A percentile compares a stretch with the other conserved stretches of the same genome.
Conservation (phyloP, 805 yeast genomes). For the Danielia oregonensis region DNA sequence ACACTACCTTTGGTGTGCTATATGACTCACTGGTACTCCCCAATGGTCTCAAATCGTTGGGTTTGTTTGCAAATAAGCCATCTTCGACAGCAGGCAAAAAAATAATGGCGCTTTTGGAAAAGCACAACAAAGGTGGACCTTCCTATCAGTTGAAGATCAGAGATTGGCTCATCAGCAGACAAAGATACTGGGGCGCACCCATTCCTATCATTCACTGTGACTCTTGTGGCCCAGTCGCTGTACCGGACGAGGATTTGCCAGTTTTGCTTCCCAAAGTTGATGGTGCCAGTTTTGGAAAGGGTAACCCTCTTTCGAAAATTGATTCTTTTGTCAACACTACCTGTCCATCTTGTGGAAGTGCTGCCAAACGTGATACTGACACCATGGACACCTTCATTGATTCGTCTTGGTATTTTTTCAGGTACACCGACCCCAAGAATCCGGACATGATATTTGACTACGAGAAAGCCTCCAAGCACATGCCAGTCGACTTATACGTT, state of each 20-base stretch:
- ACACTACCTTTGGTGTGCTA: conserved; percentile 6
- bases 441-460: conserved; percentile 47
- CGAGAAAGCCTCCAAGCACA: conserved; percentile 43
- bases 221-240: conserved; percentile 86
- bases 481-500: conserved; percentile 88
- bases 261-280: conserved; percentile 67
- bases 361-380: conserved; percentile 87
- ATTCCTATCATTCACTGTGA: conserved; percentile 91
- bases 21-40: conserved; percentile 23
- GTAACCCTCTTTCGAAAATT: conserved; percentile 56
- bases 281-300: conserved; percentile 57
- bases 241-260: conserved; percentile 84
- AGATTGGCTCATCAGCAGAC: conserved; percentile 95
- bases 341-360: conserved; percentile 78
- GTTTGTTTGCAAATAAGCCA: conserved; percentile 46
- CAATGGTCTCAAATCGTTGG: conserved; percentile 26
- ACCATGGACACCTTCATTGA: conserved; percentile 99
- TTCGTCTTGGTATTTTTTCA: conserved; percentile 92
- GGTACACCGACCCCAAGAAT: conserved; percentile 77
- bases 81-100: conserved; percentile 47
- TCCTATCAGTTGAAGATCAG: conserved; percentile 63
- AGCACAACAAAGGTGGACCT: conserved; percentile 38
- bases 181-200: conserved; percentile 98
- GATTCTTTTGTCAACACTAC: conserved; percentile 64
- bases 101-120: conserved; percentile 42